phyloP scores from a whole-genome alignment of 805 yeast genomes.

The Monosporozyma aerobia region DNA sequence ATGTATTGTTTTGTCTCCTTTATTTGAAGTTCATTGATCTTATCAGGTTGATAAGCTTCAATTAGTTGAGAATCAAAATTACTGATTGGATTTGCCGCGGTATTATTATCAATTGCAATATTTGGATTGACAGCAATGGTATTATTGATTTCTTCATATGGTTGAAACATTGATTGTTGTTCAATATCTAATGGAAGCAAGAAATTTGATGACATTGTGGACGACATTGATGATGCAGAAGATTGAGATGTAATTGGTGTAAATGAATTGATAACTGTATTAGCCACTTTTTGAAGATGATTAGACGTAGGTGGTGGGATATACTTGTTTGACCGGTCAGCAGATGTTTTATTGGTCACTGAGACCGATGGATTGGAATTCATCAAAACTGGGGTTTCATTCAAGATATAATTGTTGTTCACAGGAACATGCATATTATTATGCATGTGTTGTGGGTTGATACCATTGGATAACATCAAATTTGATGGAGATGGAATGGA shows the following conservation, averaged over 20 bases:
- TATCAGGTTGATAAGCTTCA: neutral
- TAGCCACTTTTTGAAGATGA: neutral
- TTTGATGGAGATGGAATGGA: neutral
- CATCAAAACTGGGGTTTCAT: neutral
- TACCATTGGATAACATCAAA: neutral
- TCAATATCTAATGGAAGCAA: constrained; percentile 5
- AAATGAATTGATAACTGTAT: neutral
- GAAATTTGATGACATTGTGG: neutral
- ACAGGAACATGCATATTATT: neutral
- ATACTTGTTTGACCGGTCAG: neutral
- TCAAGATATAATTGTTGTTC: neutral
- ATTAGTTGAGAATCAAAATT: neutral
- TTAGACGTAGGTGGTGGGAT: neutral
- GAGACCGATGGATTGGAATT: neutral
- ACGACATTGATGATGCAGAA: neutral
- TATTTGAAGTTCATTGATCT: constrained; percentile 17
- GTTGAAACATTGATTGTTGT: constrained; percentile 4
- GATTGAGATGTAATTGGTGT: neutral
- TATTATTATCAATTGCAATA: neutral
- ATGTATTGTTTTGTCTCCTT: constrained; percentile 25
- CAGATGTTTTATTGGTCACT: neutral
- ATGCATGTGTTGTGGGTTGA: neutral
- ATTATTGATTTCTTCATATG: neutral
- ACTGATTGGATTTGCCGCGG: neutral
- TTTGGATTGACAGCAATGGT: neutral